Base-by-base conservation (phyloP, 1,139 yeast genomes). In the Sugiyamaella japonica region DNA sequence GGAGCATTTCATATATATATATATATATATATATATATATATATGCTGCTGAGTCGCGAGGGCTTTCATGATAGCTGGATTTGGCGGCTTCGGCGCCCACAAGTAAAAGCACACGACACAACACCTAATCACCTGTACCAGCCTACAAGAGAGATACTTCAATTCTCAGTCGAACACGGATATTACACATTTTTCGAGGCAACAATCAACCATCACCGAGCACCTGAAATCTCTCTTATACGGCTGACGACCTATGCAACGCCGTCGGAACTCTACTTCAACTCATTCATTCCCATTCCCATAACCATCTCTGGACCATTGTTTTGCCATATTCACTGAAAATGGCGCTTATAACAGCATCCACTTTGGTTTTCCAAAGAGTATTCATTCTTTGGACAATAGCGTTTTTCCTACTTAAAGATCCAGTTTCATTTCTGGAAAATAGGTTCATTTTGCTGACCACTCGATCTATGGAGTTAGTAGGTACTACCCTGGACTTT, bases 401-500 rank as follows among this genome's bases (percentile, higher is more conserved):
- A 5, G 73, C 82, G 3, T 78, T 66, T 66, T 67, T 69, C 57
- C 66, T 79, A 23, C 62, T 73, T 32, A 70, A 68, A 40, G 72
- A 73, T 50, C 79, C 57, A 15, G 13, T 36, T 7, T 16, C 36
- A n/a, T 38, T 54, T 10, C 37, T 50, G 28, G 53, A 51, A 13
- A 51, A 46, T 41, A 12, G 50, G n/a, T 46, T 80, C 44, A 75
- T 79, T 6, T 59, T 81, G 2, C 68, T 83, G 12, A 69, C 84
- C 51, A 84, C 86, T 1, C 79, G 77, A 61, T 82, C 86, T 28
- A 79, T 84, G 81, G 73, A 73, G 58, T 69, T 80, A 38, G 54
- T 52, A 15, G 36, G 50, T 31, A 20, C 23, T 31, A 20, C 23
- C 25, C 81, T 1, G 25, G 25, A 20, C 25, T 53, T 59, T 4